These are phyloP conservation scores for Eucalyptus erythrocorys DNA, from an alignment of 345 rosid species.

Conservation along the genomic window DNA sequence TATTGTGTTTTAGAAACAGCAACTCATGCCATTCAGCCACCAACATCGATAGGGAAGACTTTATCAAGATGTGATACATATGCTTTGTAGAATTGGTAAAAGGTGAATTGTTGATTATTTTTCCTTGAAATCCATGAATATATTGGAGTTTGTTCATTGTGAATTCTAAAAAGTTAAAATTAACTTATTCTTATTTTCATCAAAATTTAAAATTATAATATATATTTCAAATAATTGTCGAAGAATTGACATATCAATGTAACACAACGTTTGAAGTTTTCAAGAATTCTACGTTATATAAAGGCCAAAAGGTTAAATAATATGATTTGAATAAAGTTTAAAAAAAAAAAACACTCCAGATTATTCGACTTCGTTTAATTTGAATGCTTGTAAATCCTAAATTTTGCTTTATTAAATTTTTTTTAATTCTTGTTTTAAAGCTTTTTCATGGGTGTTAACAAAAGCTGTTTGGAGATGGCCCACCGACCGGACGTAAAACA, in stretches of 20 bases:
- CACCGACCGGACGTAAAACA: not conserved
- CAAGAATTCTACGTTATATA: too few species aligned
- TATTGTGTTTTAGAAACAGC: too few species aligned
- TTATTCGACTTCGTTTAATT: not conserved
- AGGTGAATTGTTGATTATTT: not conserved
- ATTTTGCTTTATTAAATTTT: too few species aligned
- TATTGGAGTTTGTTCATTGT: not conserved
- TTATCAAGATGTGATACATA: too few species aligned
- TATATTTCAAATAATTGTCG: not conserved
- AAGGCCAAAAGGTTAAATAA: too few species aligned
- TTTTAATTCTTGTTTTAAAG: too few species aligned
- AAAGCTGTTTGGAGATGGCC: not conserved
- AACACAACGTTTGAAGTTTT: too few species aligned
- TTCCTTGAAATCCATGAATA: not conserved
- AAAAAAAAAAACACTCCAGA: not conserved
- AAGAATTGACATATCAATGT: not conserved
- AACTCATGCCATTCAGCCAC: not conserved
- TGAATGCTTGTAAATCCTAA: too few species aligned
- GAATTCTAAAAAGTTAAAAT: not conserved
- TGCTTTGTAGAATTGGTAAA: not conserved
- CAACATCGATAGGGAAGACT: too few species aligned
- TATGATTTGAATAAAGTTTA: too few species aligned
- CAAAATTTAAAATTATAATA: not conserved
- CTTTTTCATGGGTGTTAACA: not conserved
- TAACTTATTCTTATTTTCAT: not conserved